Base-by-base conservation (phyloP, 441 rosid species). In the Mallotus repandus region DNA sequence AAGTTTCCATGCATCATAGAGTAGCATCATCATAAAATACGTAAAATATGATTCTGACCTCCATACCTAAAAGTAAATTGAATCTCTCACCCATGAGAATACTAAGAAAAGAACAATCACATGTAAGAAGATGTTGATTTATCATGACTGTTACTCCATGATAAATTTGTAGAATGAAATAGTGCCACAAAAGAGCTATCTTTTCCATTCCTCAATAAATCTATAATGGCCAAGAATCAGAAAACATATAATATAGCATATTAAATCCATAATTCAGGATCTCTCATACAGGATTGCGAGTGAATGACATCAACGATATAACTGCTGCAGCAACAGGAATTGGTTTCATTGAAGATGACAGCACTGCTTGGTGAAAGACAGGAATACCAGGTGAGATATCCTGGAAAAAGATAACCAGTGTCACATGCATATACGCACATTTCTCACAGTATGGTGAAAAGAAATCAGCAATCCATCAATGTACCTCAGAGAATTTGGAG, bases 251-350 rank as follows among this genome's bases (percentile, higher is more conserved):
- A 4, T 14, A 32, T 8, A 18, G 48, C 5, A 29, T 32, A 53
- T 32, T 8, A 53, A 68, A 19, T 54, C 32, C 61, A 53, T 9
- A 13, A 68, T 68, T 32, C 18, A 16, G 45, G 21, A 52, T 52
- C 15, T 68, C 74, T 60, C 88, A 76, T 91, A 95, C 98, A 75
- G 87, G 78, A 85, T 88, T 81, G 66, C 79, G 86, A 74, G 81
- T 82, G 80, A 85, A 93, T 61, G 98, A 93, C 70, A 86, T 82
- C 89, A 95, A 83, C 70, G 99, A 95, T 61, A 87, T 75, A 79
- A 85, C 83, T 76, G 97, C 95, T 67, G 90, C 84, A 84, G 84
- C 86, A 80, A 91, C 90, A 79, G 98, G 86, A 82, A 87, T 76
- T 66, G 90, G 90, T 84, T 91, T 90, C 60, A 86, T 81, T 70